Base-by-base conservation (phyloP, 2,329 filamentous ascomycete genomes). In the Pyrenophora seminiperda region DNA sequence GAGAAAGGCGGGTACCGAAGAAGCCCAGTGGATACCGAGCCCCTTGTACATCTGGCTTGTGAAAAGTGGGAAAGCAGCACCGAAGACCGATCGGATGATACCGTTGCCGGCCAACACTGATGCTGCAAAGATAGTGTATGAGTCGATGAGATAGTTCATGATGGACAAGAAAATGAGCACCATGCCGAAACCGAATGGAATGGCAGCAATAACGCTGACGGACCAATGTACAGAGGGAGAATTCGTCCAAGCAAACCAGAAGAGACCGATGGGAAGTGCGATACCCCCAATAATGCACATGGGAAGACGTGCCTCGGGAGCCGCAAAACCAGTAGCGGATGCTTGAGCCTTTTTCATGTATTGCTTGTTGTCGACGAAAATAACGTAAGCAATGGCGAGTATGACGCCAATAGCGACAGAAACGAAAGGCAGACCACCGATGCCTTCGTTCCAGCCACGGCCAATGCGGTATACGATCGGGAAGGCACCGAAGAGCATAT, bases 61-160 rank as follows among this genome's bases (percentile, higher is more conserved):
- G 69, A 94, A 94, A 1, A 94, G 80, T 1, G 90, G 90, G 77
- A 95, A 94, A 1, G 81, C 85, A 2, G 89, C 89, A 56, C 89
- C 90, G 55, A 86, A 88, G 7, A 91, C 77, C 0, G 88, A 92
- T 59, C 91, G 86, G 30, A 95, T 75, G 65, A 95, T 88, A 0
- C 89, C 89, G 73, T 92, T 90, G 39, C 87, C 88, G 2, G 89
- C 89, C 7, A 92, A 76, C 0, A 86, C 88, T 0, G 85, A 89
- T 0, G 89, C 89, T 1, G 90, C 89, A 56, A 87, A 93, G 61
- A 92, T 87, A 42, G 86, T 86, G 70, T 90, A 81, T 0, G 69
- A 68, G 45, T 75, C 72, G 49, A 75, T 73, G 38, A 80, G 42
- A 65, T 72, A 76, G 63, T 75, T 73, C 66, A 74, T 71, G 39